phyloP scores from a whole-genome alignment of 2,329 filamentous ascomycete species.

The Amauroascus verrucosus region DNA sequence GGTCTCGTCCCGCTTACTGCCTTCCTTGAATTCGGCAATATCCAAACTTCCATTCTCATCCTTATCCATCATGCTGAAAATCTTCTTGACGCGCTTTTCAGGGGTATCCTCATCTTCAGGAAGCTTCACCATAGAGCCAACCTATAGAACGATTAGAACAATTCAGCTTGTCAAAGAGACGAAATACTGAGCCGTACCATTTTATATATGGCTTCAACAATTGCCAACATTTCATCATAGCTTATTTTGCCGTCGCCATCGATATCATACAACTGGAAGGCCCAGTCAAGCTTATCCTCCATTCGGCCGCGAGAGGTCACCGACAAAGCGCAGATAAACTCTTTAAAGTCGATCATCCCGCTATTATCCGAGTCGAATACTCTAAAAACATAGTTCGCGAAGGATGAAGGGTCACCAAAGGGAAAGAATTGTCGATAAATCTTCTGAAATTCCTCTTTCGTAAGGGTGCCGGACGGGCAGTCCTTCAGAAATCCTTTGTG shows the following conservation, averaged over 20 bases:
- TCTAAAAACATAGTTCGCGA: conserved; percentile 98
- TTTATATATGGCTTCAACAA: conserved; percentile 99
- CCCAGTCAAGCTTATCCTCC: conserved; percentile 99
- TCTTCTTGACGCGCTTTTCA: conserved; percentile 95
- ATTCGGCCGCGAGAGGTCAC: conserved; percentile 96
- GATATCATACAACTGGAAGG: conserved; percentile 98
- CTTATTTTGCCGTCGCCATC: conserved; percentile 98
- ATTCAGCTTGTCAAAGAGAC: conserved; percentile 8
- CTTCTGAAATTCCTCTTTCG: conserved; percentile 98
- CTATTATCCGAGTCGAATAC: conserved; percentile 97
- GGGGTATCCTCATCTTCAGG: conserved; percentile 98
- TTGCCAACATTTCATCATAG: conserved; percentile 97
- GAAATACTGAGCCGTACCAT: conserved; percentile 55
- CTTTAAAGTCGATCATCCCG: conserved; percentile 97
- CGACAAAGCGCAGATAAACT: conserved; percentile 96
- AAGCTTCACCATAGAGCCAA: conserved; percentile 97
- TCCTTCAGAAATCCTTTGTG: conserved; percentile 85
- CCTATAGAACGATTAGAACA: conserved; percentile 44
- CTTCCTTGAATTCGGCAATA: conserved; percentile 98
- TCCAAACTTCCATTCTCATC: conserved; percentile 96
- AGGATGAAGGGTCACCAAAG: conserved; percentile 92
- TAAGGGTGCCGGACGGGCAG: conserved; percentile 91
- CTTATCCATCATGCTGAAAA: conserved; percentile 99
- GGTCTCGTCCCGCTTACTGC: conserved; percentile 95
- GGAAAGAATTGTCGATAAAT: conserved; percentile 99